A percentile compares a stretch with the other conserved stretches of the same genome.
Evolutionary conservation across 257 asterid genomes (phyloP).

Genomic region (Solanum paucissectum): DNA sequence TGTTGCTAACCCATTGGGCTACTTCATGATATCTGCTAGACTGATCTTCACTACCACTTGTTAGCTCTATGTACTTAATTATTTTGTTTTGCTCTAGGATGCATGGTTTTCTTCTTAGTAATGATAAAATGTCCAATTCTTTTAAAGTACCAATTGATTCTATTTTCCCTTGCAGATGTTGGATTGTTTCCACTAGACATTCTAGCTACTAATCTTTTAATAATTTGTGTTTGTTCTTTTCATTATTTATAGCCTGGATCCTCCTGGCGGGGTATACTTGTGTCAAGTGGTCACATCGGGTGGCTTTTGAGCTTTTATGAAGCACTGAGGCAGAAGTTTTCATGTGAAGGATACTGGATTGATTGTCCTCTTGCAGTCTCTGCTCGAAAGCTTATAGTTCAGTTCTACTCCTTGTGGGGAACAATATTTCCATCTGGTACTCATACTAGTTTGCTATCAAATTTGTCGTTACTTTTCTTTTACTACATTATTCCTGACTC

Average conservation of each 20-base stretch:
- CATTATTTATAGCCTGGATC: slow-evolving; percentile 69
- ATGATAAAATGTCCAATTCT: background rate
- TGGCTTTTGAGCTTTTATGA: slow-evolving; percentile 82
- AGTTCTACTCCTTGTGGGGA: slow-evolving; percentile 75
- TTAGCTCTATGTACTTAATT: background rate
- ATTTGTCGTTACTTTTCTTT: background rate
- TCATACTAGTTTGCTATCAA: background rate
- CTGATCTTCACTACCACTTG: background rate
- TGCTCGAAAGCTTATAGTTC: slow-evolving; percentile 78
- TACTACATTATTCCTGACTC: background rate
- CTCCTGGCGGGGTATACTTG: slow-evolving; percentile 69
- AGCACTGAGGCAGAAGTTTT: slow-evolving; percentile 76
- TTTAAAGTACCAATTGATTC: background rate
- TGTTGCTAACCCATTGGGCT: background rate
- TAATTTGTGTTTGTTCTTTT: background rate
- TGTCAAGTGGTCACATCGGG: slow-evolving; percentile 77
- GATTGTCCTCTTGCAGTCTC: slow-evolving; percentile 94
- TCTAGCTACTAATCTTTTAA: background rate
- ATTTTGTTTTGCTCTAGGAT: background rate
- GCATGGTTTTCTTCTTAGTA: background rate
- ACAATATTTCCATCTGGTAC: slow-evolving; percentile 76
- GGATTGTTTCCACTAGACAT: background rate
- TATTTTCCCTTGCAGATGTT: background rate
- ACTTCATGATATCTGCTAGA: background rate
- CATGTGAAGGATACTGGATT: slow-evolving; percentile 72